phyloP scores from a whole-genome alignment of 164 flowering plant species.

The Sextonia rubra region DNA sequence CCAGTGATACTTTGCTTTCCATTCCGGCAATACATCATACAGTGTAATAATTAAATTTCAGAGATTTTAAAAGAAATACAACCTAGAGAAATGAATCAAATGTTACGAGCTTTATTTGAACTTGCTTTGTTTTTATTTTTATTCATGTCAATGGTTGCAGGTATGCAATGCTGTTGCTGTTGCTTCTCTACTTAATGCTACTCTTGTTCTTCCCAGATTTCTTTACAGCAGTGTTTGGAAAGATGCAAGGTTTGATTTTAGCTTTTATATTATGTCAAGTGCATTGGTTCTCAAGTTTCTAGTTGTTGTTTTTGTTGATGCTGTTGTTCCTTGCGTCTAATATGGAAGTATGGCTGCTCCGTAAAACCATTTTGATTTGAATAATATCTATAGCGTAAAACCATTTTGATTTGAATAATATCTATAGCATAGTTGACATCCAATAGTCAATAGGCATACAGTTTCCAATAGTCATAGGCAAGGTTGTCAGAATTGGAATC shows the following conservation, averaged over 20 bases:
- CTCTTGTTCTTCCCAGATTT: slow-evolving; percentile 86
- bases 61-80: not conserved
- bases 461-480: too few species aligned
- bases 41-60: not conserved
- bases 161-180: slow-evolving; percentile 96
- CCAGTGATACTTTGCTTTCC: too few species aligned
- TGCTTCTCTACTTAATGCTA: slow-evolving; percentile 91
- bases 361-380: too few species aligned
- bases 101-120: not conserved
- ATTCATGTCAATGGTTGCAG: slow-evolving; percentile 33
- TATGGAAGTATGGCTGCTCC: not conserved
- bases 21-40: not conserved
- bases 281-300: slow-evolving; percentile 3
- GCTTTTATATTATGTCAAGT: slow-evolving; percentile 1
- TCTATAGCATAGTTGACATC: not conserved
- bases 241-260: slow-evolving; percentile 73
- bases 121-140: not conserved
- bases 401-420: too few species aligned
- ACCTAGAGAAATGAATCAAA: not conserved
- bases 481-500: too few species aligned
- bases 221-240: slow-evolving; percentile 98
- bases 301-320: not conserved
- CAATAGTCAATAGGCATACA: too few species aligned
- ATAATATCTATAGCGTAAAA: not conserved
- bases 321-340: not conserved